phyloP scores from a whole-genome alignment of 345 rosid species.

The Eucalyptus sp. region DNA sequence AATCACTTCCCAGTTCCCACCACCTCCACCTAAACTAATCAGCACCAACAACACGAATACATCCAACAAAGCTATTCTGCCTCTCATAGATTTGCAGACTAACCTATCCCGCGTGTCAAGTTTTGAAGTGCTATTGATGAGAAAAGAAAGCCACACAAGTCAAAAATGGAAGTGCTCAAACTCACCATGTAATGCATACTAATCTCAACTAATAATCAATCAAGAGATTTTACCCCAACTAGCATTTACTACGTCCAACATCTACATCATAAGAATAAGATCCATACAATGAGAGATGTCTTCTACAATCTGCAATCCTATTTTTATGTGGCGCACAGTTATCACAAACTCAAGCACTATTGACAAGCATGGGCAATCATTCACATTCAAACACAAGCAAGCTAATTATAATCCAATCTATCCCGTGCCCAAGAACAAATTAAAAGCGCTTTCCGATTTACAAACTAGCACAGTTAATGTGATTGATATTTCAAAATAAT shows the following conservation, averaged over 20 bases:
- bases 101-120: rapidly evolving
- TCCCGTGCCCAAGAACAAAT: background rate
- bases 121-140: background rate
- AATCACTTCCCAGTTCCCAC: background rate
- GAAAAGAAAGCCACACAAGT: background rate
- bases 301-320: background rate
- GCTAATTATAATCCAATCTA: background rate
- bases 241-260: background rate
- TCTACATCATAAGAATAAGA: background rate
- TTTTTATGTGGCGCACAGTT: background rate
- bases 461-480: background rate
- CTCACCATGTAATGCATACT: background rate
- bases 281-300: background rate
- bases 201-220: background rate
- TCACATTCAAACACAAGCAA: background rate
- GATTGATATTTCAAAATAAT: background rate
- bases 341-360: background rate
- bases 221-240: background rate
- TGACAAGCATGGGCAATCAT: background rate
- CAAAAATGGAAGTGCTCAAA: background rate
- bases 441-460: background rate
- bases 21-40: background rate
- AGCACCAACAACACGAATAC: background rate
- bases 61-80: background rate
- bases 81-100: background rate